These are phyloP conservation scores for Blastocystis sp. DNA, from an alignment of 352 stramenopile genomes.

Conservation along the genomic window DNA sequence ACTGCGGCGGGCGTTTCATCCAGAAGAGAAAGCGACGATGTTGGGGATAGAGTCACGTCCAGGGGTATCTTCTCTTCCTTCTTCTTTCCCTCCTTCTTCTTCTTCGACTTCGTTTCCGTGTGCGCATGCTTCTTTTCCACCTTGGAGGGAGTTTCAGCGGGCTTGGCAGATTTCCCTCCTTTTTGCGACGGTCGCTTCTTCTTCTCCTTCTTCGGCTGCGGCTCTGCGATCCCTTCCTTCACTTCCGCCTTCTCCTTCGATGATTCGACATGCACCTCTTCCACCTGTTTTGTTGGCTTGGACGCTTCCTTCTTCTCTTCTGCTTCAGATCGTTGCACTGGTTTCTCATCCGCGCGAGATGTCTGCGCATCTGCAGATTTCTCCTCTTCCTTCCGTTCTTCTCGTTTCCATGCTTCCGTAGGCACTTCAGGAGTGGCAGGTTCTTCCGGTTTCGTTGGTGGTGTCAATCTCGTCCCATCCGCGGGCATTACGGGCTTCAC, in stretches of 20 bases:
- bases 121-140: background rate
- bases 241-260: background rate
- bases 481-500: background rate
- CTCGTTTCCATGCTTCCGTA: constrained; percentile 16
- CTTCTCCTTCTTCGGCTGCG: background rate
- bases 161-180: background rate
- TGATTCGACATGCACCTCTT: background rate
- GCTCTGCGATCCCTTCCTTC: background rate
- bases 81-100: background rate
- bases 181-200: background rate
- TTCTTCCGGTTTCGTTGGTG: background rate
- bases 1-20: background rate
- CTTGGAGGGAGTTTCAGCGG: background rate
- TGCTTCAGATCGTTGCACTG: too few species aligned
- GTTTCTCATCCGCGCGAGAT: too few species aligned
- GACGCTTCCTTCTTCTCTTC: background rate
- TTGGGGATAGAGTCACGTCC: background rate
- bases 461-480: background rate
- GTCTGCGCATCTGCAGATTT: too few species aligned
- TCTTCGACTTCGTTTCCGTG: background rate
- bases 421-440: background rate
- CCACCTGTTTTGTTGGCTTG: background rate
- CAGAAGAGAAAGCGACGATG: background rate
- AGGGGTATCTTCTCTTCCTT: background rate
- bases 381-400: background rate